Base-by-base conservation (phyloP, 257 asterid genomes). In the Fraxinus excelsior region DNA sequence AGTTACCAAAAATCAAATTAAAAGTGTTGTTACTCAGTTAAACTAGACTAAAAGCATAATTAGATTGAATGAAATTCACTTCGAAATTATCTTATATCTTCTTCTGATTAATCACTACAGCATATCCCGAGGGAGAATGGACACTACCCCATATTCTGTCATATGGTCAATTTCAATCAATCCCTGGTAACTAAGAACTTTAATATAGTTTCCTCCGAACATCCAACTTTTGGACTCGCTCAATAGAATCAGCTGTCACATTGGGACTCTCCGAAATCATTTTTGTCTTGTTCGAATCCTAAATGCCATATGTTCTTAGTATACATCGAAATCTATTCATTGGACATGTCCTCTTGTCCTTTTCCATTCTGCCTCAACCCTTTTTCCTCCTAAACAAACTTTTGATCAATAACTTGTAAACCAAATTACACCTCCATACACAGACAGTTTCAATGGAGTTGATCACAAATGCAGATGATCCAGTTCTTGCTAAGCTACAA, bases 261-360 rank as follows among this genome's bases (percentile, higher is more conserved):
- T 58, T 81, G 13, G 78, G 62, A 74, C 49, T 67, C 86, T 70
- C 46, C 46, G 79, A 6, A 76, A 42, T 3, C 31, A 10, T 18
- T 3, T 1, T 73, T 85, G 80, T 77, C 86, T 29, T 62, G 42
- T 74, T 60, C 77, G 2, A 38, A 76, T 58, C 69, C 40, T n/a
- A 5, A 77, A 65, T 68, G 88, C 85, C 88, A 85, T 82, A 82
- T 85, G 83, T 19, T 35, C 86, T 70, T 85, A 13, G 77, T 74
- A 62, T 70, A 49, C 82, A 85, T 73, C 87, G 82, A 64, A 37
- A 23, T 72, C 72, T 38, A 71, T 12, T 46, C 4, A 42, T 80
- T 67, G 38, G 26, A 29, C 74, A 38, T 2, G 12, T 35, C 72
- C 53, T 42, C 6, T 34, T 67, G 44, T 71, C 80, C 29, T 49